phyloP scores from a whole-genome alignment of 1,284 basidiomycete species.

The Hypsizygus ulmarius region DNA sequence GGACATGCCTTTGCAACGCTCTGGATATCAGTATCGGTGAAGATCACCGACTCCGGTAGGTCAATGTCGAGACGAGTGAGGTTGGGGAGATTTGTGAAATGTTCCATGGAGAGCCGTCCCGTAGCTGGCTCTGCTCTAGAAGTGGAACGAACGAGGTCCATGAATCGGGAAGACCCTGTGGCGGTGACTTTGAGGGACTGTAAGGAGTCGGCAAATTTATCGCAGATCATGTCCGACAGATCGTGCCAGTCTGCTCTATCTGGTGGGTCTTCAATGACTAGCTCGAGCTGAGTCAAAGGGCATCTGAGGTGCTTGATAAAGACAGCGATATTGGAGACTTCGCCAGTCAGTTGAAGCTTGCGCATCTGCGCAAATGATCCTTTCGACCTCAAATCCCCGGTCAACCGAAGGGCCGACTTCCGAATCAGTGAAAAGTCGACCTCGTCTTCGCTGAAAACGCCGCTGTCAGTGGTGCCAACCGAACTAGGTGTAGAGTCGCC shows the following conservation, averaged over 20 bases:
- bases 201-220: conserved; percentile 57
- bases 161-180: conserved; percentile 59
- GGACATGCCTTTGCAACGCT: conserved; percentile 60
- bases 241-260: conserved; percentile 70
- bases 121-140: conserved; percentile 55
- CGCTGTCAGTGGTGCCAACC: conserved; percentile 63
- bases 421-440: conserved; percentile 68
- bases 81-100: conserved; percentile 50
- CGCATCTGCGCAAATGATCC: conserved; percentile 57
- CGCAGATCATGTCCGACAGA: conserved; percentile 57
- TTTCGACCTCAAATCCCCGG: conserved; percentile 47
- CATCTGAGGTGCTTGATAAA: conserved; percentile 68
- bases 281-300: conserved; percentile 59
- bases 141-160: conserved; percentile 65
- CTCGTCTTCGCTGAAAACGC: conserved; percentile 72
- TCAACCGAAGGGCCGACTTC: conserved; percentile 60
- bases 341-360: conserved; percentile 64
- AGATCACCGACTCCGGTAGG: conserved; percentile 68
- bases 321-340: conserved; percentile 60
- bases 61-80: conserved; percentile 67
- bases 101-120: conserved; percentile 56
- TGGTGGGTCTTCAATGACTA: conserved; percentile 74
- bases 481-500: conserved; percentile 68
- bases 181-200: conserved; percentile 59
- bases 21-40: conserved; percentile 56